Conservation (phyloP, 202 grass and related monocot genomes). For the Elaeis oleifera region DNA sequence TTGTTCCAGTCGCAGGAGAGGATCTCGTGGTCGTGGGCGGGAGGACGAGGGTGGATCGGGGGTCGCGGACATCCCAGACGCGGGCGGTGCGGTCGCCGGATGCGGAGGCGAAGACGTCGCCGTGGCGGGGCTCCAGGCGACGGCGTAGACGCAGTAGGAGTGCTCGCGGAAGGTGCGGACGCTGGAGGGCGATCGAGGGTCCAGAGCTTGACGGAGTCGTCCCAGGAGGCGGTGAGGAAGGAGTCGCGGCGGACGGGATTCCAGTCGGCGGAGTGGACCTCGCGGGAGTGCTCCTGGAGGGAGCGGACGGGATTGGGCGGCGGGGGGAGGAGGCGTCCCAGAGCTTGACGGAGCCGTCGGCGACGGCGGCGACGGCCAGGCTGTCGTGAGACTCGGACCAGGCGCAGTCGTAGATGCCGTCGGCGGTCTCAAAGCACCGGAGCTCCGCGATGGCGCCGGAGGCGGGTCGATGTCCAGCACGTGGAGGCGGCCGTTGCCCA, state of each 20-base stretch:
- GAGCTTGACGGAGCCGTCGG: constrained; percentile 83
- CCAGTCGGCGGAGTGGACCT: constrained; percentile 83
- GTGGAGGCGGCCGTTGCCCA: constrained; percentile 87
- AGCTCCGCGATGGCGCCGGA: constrained; percentile 28
- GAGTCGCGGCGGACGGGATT: constrained; percentile 92
- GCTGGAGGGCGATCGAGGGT: constrained; percentile 65
- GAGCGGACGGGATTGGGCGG: constrained; percentile 68
- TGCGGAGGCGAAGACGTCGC: constrained; percentile 74
- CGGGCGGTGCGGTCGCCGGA: constrained; percentile 78
- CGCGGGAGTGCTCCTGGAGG: constrained; percentile 85
- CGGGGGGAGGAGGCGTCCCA: constrained; percentile 64
- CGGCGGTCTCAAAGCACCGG: constrained; percentile 75
- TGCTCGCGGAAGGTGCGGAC: constrained; percentile 89
- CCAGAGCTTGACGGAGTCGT: constrained; percentile 96
- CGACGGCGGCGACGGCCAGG: constrained; percentile 66
- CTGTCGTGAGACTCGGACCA: constrained; percentile 95
- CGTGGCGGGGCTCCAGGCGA: constrained; percentile 76
- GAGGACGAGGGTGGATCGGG: constrained; percentile 55
- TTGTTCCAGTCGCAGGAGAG: constrained; percentile 96
- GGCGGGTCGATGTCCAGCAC: constrained; percentile 57
- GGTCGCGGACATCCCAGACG: constrained; percentile 90
- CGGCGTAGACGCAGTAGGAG: constrained; percentile 88
- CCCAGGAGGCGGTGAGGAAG: constrained; percentile 80
- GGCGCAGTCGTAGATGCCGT: constrained; percentile 84
- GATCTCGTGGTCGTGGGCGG: constrained; percentile 85